Base-by-base conservation (phyloP, 2,329 filamentous ascomycete genomes). In the Pseudogymnoascus sp. region DNA sequence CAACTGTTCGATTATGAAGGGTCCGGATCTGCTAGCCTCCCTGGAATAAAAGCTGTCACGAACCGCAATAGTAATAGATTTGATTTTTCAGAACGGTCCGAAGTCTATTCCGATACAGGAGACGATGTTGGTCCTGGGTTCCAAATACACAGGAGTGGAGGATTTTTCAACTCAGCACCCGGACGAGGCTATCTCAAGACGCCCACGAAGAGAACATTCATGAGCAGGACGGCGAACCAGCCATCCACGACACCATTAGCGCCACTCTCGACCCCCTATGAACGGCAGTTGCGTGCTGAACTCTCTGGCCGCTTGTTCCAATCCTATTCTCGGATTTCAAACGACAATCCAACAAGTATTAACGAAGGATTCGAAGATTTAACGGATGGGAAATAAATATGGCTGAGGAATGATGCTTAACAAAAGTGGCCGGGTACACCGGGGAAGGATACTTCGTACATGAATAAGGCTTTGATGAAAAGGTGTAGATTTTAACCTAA, bases 131-230 rank as follows among this genome's bases (percentile, higher is more conserved):
- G 68, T 68, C n/a, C 60, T 67, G 40, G 68, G 68, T 38, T 68
- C 69, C 23, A 68, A 66, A 60, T 64, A 64, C 6, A 66, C 60
- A 62, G 67, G 65, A 42, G 50, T 68, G 11, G 66, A 70, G 37
- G 69, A 44, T 17, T 37, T 61, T 2, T 66, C 66, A n/a, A 69
- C 70, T 17, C 67, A 68, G 21, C 65, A 65, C 33, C 68, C 64
- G 17, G 67, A 56, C 69, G 68, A 23, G 69, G 67, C 11, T 71
- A 71, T 60, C 63, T 71, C 17, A 75, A 76, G 59, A 81, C 79
- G 7, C 79, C 79, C 1, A 81, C 78, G n/a, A 77, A 77, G 60
- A 77, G 78, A 74, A 79, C 77, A 2, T 77, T 80, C 3, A 72
- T 76, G 60, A 71, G 76, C 6, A 72, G 76, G 31, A 73, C 76